A percentile compares a stretch with the other conserved stretches of the same genome.
Evolutionary conservation across 1,284 basidiomycete species (phyloP).

Genomic region (Neotropicomus parvogracilis): DNA sequence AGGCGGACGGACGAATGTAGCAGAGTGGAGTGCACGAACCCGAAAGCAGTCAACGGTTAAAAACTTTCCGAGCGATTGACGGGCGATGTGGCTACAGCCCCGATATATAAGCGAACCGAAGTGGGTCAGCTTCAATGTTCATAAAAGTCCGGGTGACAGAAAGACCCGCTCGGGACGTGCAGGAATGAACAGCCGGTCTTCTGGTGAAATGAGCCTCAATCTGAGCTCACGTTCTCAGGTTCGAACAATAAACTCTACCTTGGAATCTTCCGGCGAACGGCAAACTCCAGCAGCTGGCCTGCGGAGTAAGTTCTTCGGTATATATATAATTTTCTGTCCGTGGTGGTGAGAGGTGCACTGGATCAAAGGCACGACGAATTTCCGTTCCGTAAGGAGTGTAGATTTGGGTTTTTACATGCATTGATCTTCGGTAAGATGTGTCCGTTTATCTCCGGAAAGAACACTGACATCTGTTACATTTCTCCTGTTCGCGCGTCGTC

Average conservation of each 20-base stretch:
- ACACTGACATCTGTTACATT: constrained; percentile 14
- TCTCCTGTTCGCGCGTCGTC: constrained; percentile 10
- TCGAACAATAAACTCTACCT: constrained; percentile 33
- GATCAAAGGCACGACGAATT: constrained; percentile 29
- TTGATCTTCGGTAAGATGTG: constrained; percentile 33
- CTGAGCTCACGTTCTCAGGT: constrained; percentile 24
- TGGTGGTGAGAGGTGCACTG: constrained; percentile 13
- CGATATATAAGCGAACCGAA: constrained; percentile 27
- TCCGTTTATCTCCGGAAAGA: constrained; percentile 34
- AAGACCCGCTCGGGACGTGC: constrained; percentile 28
- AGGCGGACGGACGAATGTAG: constrained; percentile 17
- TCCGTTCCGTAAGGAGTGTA: constrained; percentile 32
- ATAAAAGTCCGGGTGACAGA: constrained; percentile 31
- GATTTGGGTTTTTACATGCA: constrained; percentile 35
- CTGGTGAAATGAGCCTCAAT: constrained; percentile 27
- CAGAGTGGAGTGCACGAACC: constrained; percentile 25
- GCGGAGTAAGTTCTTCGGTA: constrained; percentile 22
- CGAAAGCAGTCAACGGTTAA: constrained; percentile 23
- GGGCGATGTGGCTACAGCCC: constrained; percentile 27
- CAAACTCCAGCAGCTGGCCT: constrained; percentile 28
- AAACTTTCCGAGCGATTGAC: constrained; percentile 21
- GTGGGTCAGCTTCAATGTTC: constrained; percentile 30
- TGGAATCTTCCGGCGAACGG: constrained; percentile 27
- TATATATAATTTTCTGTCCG: constrained; percentile 11
- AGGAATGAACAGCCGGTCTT: constrained; percentile 24